Base-by-base conservation (phyloP, 192 early-diverging fungal species). In the Borealophlyctis nickersoniae region DNA sequence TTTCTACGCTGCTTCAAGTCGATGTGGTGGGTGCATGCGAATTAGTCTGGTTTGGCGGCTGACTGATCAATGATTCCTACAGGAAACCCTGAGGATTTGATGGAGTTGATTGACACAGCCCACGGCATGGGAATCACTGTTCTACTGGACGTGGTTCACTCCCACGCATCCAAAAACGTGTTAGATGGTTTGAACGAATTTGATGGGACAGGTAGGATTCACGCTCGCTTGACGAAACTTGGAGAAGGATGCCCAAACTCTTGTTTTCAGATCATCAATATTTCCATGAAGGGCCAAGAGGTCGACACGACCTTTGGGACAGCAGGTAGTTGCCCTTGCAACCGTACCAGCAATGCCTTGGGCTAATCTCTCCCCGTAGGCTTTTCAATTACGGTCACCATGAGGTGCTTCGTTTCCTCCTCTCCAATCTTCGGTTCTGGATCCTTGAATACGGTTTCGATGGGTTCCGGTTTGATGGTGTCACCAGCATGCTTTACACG, bases 381-480 rank as follows among this genome's bases (percentile, higher is more conserved):
- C 81, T 98, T 36, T 98, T 98, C 78, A 97, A 98, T 81, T 98
- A 98, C 66, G 86, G 88, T 3, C 83, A 85, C 76, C 89, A 91
- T 71, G 96, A 98, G 72, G 89, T 91, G 1, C 74, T 92, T 66
- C 88, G 96, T 2, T 98, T 97, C 83, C 73, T 98, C 54, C 77
- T 98, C 62, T 95, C 92, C 59, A 98, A 98, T 71, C 72, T 97
- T 63, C 82, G 94, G 34, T 97, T 92, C 77, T 98, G 91, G 89
- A 77, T 98, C 71, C 86, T 90, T 35, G 87, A 89, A 67, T 98
- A 85, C 70, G 71, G 77, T 19, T 93, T 98, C 68, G 96, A 97
- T 73, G 96, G 96, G 19, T 97, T 98, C 88, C 87, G 96, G 36
- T 98, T 98, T 63, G 96, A 98, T 75, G 96, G 94, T 49, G 94